Conservation (phyloP, 305 asterid genomes). For the Fraxinus floribunda region DNA sequence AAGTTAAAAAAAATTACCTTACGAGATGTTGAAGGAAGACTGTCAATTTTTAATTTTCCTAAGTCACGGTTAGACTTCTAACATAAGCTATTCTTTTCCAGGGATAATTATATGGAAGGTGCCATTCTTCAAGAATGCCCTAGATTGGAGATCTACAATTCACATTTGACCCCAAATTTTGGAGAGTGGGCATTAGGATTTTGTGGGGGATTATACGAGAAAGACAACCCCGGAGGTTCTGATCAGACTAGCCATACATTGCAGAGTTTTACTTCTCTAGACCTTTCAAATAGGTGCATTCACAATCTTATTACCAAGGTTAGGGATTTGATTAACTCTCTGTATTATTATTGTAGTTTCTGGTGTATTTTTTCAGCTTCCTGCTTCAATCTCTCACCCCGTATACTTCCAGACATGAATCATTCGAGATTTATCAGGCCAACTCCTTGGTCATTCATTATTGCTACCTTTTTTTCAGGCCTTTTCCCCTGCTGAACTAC, state of each 20-base stretch:
- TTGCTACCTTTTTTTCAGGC: constrained; percentile 48
- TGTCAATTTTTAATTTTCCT: constrained; percentile 16
- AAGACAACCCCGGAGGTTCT: constrained; percentile 58
- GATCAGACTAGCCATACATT: constrained; percentile 42
- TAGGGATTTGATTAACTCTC: constrained; percentile 6
- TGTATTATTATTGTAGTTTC: constrained; percentile 7
- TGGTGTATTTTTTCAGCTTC: constrained; percentile 14
- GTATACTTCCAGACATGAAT: background rate
- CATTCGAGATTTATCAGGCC: constrained; percentile 18
- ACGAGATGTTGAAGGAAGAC: constrained; percentile 9
- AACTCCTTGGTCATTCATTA: constrained; percentile 20
- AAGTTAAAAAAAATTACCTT: constrained; percentile 7
- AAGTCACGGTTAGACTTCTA: constrained; percentile 18
- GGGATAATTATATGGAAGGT: constrained; percentile 55
- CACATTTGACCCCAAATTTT: constrained; percentile 64
- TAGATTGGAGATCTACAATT: constrained; percentile 69
- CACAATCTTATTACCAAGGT: constrained; percentile 73
- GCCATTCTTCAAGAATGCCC: constrained; percentile 55
- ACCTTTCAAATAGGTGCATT: constrained; percentile 78
- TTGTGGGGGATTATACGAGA: constrained; percentile 76
- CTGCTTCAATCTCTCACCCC: background rate
- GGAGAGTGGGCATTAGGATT: constrained; percentile 93
- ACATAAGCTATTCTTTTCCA: constrained; percentile 26
- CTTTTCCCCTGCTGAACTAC: constrained; percentile 67
- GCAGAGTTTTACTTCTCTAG: constrained; percentile 63